phyloP scores from a whole-genome alignment of 768 basidiomycete species.

The Kwoniella sp. region DNA sequence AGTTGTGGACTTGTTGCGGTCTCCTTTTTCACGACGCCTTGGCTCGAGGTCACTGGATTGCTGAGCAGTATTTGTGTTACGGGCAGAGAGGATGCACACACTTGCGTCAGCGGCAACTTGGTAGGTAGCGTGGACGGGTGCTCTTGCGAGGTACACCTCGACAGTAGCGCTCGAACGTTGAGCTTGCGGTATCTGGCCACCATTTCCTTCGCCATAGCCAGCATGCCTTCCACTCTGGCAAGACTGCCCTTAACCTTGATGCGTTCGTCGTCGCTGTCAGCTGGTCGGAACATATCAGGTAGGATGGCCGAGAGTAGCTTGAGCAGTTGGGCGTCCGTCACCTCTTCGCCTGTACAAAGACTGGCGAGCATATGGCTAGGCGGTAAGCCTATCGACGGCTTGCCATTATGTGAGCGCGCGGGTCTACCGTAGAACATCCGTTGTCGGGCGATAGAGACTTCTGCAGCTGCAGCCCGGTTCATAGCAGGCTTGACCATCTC shows the following conservation, averaged over 20 bases:
- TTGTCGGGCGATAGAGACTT: conserved; percentile 34
- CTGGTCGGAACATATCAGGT: conserved; percentile 14
- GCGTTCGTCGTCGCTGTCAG: background rate
- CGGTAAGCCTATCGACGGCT: conserved; percentile 25
- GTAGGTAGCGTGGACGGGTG: background rate
- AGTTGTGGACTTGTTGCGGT: too few relatives aligned
- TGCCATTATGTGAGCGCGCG: conserved; percentile 2
- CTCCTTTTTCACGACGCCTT: background rate
- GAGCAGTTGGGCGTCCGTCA: too few relatives aligned
- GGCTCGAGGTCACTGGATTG: background rate
- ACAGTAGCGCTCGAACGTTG: conserved; percentile 15
- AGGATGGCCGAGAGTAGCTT: too few relatives aligned
- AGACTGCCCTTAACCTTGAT: conserved; percentile 10
- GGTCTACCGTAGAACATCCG: conserved; percentile 43
- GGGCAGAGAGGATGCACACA: background rate
- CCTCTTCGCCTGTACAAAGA: too few relatives aligned
- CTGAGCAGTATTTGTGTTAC: conserved; percentile 1
- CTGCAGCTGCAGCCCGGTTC: conserved; percentile 15
- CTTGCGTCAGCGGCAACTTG: too few relatives aligned
- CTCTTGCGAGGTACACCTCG: background rate
- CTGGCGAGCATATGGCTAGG: conserved; percentile 19
- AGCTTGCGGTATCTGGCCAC: conserved; percentile 19
- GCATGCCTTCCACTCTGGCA: conserved; percentile 12
- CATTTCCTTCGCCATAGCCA: conserved; percentile 27
- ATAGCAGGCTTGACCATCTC: background rate